A percentile compares a stretch with the other conserved stretches of the same genome.
These are phyloP conservation scores for Talaromyces sp. DNA, from an alignment of 2,329 filamentous ascomycete genomes.

Conservation along the genomic window DNA sequence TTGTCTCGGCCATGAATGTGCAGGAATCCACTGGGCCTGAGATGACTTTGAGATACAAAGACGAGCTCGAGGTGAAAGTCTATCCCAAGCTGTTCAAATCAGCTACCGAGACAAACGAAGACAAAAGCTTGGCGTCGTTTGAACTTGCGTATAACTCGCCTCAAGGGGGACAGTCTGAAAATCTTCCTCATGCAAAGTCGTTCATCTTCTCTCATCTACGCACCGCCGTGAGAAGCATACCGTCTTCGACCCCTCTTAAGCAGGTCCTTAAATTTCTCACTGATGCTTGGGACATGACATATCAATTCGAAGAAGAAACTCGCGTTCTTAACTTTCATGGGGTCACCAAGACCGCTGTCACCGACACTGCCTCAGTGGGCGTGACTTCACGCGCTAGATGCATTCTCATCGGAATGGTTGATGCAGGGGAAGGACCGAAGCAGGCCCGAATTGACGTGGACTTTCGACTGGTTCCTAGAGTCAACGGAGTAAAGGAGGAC, in stretches of 20 bases:
- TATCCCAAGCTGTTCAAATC: constrained; percentile 35
- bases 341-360: constrained; percentile 36
- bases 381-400: constrained; percentile 34
- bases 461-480: constrained; percentile 32
- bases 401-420: constrained; percentile 30
- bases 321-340: constrained; percentile 42
- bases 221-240: constrained; percentile 33
- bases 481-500: constrained; percentile 7
- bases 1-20: constrained; percentile 31
- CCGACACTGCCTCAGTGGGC: constrained; percentile 21
- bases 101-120: constrained; percentile 18
- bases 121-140: constrained; percentile 25
- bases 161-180: constrained; percentile 16
- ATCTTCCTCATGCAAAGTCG: constrained; percentile 33
- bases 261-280: constrained; percentile 39
- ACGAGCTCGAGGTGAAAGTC: constrained; percentile 40
- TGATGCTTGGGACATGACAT: constrained; percentile 39
- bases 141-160: constrained; percentile 31
- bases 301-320: constrained; percentile 39
- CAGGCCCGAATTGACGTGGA: constrained; percentile 32
- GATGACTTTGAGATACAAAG: constrained; percentile 40
- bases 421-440: constrained; percentile 12
- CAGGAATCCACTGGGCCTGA: constrained; percentile 28
- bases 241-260: constrained; percentile 32
- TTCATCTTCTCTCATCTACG: constrained; percentile 41